phyloP scores from a whole-genome alignment of 306 rosid genomes.

The Cicer chorassanicum region DNA sequence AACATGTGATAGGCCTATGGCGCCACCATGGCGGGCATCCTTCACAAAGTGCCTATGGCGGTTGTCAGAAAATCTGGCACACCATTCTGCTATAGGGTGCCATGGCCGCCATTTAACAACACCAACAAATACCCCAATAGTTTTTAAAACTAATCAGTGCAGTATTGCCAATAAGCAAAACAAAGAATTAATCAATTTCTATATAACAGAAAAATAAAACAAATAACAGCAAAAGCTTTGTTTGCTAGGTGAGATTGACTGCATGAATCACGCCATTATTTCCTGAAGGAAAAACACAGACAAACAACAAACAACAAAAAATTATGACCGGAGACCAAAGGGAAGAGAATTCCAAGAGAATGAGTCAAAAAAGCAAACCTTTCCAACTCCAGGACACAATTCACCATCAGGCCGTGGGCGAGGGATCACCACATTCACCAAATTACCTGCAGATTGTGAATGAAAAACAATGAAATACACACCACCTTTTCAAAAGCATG shows the following conservation, averaged over 20 bases:
- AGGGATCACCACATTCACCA: conserved; percentile 82
- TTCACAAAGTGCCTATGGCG: background rate
- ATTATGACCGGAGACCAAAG: background rate
- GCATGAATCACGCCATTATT: conserved; percentile 27
- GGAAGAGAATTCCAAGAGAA: background rate
- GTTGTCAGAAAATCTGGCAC: background rate
- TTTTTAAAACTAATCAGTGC: background rate
- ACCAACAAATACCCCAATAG: background rate
- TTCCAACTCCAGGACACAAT: conserved; percentile 78
- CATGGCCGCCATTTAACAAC: too few species aligned
- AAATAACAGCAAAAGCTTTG: conserved; percentile 15
- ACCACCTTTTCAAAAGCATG: conserved; percentile 7
- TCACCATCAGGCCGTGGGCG: conserved; percentile 76
- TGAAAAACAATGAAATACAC: conserved; percentile 35
- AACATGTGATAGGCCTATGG: too few species aligned
- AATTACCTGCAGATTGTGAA: conserved; percentile 66
- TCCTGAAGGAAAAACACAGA: conserved; percentile 22
- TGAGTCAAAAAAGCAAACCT: conserved; percentile 54
- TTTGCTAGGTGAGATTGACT: conserved; percentile 4
- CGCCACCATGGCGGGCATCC: too few species aligned
- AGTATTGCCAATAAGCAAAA: background rate
- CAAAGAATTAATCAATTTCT: background rate
- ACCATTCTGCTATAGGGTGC: too few species aligned
- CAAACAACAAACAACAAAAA: conserved; percentile 12
- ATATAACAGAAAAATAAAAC: background rate